Evolutionary conservation across 2,329 filamentous ascomycete species (phyloP), one percentile per base, ranked within the genome.

Genomic region (Uncinocarpus reesii): DNA sequence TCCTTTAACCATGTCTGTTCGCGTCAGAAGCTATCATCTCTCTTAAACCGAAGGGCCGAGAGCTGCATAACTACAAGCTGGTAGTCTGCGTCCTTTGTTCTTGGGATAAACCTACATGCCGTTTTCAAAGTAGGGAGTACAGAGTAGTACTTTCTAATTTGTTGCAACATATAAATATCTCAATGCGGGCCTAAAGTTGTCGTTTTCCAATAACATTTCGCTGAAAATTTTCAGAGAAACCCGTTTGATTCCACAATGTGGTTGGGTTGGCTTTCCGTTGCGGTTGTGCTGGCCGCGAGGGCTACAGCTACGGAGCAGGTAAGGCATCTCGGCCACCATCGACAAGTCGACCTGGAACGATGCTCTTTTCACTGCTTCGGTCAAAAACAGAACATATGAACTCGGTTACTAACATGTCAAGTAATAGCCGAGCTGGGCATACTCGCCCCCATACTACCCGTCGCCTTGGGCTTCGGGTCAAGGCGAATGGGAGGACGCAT

Each of bases 381-480:
- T n/a, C n/a, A n/a, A n/a, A n/a, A n/a, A n/a, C n/a, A n/a, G n/a
- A n/a, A n/a, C n/a, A n/a, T n/a, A n/a, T n/a, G 11, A 20, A 16
- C 21, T 42, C 11, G 13, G 10, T 28, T n/a, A 23, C 28, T 21
- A 8, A 35, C n/a, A 7, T 29, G 10, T 13, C 11, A 7, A 40
- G n/a, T 41, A 34, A 3, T 23, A 26, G 29, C 18, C 47, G 38
- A 35, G 46, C 26, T 42, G 42, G 64, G 64, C 64, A 8, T 62
- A 60, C 42, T 80, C 77, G 20, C 77, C 78, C 37, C 84, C 86
- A 2, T 77, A 76, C 60, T 95, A 95, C 60, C 88, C 88, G 1
- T 89, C 86, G 23, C 88, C 88, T 70, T 94, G 88, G 86, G 83
- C 83, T 69, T 78, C 84, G 53, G 83, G 85, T 15, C 64, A 77